Evolutionary conservation across 2,329 filamentous ascomycete genomes (phyloP).

Genomic region (Juglanconis sp.): DNA sequence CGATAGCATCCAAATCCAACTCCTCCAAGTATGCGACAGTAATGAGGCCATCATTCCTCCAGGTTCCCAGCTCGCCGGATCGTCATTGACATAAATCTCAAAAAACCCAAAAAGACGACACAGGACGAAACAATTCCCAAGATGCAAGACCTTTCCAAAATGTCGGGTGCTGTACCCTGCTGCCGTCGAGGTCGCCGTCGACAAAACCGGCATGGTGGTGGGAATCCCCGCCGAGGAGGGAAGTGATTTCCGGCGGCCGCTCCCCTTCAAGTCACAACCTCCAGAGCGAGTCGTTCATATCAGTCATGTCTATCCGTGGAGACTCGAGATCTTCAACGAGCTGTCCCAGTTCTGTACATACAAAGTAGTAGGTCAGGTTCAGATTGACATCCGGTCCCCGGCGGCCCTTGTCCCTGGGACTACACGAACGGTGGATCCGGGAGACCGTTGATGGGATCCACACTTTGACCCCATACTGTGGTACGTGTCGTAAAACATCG

Average conservation of each 20-base stretch:
- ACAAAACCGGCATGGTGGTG: background rate
- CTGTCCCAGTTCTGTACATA: too few species aligned
- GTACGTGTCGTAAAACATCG: background rate
- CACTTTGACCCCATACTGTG: background rate
- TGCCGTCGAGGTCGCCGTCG: background rate
- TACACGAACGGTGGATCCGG: background rate
- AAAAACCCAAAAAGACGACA: background rate
- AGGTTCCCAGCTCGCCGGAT: too few species aligned
- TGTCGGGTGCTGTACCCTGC: background rate
- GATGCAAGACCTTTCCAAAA: background rate
- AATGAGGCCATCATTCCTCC: too few species aligned
- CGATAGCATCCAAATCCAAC: too few species aligned
- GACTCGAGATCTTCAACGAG: background rate
- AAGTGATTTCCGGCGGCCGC: background rate
- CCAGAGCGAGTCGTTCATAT: too few species aligned
- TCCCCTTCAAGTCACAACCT: background rate
- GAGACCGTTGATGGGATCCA: background rate
- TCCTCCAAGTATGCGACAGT: too few species aligned
- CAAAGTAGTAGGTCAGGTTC: too few species aligned
- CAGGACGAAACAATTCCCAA: background rate
- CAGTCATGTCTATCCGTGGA: too few species aligned
- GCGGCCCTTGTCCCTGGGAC: background rate
- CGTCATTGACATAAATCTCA: background rate
- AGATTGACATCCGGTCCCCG: background rate
- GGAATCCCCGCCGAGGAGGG: background rate